Conservation (phyloP, 352 stramenopile species). For the Albugo laibachii region DNA sequence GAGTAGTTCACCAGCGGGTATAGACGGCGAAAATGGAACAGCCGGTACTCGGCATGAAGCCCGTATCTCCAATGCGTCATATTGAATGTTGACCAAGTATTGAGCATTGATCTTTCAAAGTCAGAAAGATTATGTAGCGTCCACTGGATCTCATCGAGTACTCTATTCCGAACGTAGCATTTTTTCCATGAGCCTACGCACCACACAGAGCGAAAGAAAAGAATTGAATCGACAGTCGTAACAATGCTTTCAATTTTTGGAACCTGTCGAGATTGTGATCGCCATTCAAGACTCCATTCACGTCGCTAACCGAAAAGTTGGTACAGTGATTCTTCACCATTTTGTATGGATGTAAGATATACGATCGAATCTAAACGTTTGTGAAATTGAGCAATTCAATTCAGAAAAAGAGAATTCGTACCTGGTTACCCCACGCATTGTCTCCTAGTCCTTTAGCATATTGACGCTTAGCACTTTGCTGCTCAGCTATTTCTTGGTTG, state of each 20-base stretch:
- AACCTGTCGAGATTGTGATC: constrained; percentile 32
- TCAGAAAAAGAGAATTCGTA: background rate
- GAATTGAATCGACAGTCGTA: background rate
- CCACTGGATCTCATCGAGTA: too few species aligned
- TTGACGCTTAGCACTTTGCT: constrained; percentile 20
- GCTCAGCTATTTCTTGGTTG: constrained; percentile 38
- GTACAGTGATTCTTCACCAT: constrained; percentile 94
- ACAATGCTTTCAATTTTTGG: constrained; percentile 2
- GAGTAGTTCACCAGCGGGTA: constrained; percentile 13
- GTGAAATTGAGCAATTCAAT: constrained; percentile 29
- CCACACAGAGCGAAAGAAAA: background rate
- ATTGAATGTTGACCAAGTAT: background rate
- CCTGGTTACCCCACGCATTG: constrained; percentile 49
- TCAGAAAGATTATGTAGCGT: too few species aligned
- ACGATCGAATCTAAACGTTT: constrained; percentile 87
- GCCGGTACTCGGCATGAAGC: too few species aligned
- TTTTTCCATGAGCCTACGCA: constrained; percentile 40
- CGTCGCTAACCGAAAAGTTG: constrained; percentile 77
- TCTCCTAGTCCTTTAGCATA: constrained; percentile 48
- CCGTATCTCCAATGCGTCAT: constrained; percentile 9
- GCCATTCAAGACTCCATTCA: constrained; percentile 80
- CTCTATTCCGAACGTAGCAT: constrained; percentile 18
- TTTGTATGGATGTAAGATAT: constrained; percentile 95
- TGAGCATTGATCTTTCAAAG: too few species aligned
- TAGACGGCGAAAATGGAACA: constrained; percentile 1